These are phyloP conservation scores for Rugonectria rugulosa DNA, from an alignment of 2,329 filamentous ascomycete genomes.

Conservation along the genomic window DNA sequence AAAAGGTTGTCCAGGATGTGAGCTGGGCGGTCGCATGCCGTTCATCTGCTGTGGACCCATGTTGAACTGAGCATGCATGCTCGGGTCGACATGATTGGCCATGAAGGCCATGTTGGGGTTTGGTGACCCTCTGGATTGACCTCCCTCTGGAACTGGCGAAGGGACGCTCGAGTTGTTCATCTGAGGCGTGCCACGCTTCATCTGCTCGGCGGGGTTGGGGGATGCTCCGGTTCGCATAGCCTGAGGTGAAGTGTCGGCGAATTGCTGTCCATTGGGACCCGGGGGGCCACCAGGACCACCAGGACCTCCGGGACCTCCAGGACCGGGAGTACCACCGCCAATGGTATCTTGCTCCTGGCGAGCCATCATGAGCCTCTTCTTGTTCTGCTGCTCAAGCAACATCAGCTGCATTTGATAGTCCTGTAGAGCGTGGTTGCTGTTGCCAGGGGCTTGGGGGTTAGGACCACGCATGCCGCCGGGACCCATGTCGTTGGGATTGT, in stretches of 20 bases:
- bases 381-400: conserved; percentile 85
- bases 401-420: conserved; percentile 90
- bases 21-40: conserved; percentile 73
- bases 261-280: conserved; percentile 67
- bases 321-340: conserved; percentile 55
- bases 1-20: conserved; percentile 67
- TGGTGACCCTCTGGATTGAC: conserved; percentile 71
- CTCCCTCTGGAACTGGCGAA: conserved; percentile 74
- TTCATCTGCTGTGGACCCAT: conserved; percentile 66
- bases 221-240: conserved; percentile 74
- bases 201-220: conserved; percentile 79
- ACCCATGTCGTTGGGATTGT: conserved; percentile 69
- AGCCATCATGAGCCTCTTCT: conserved; percentile 83
- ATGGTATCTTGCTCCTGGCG: conserved; percentile 70
- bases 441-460: conserved; percentile 55
- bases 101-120: conserved; percentile 70
- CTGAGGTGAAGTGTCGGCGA: conserved; percentile 75
- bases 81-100: conserved; percentile 68
- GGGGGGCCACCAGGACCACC: conserved; percentile 61
- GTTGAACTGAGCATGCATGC: conserved; percentile 66
- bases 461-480: conserved; percentile 67
- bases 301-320: conserved; percentile 60
- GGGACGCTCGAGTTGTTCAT: conserved; percentile 74
- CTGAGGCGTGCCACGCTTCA: conserved; percentile 80
- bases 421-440: conserved; percentile 74